Evolutionary conservation across 2,329 filamentous ascomycete species (phyloP).

Genomic region (Allantophomopsis cytisporea): DNA sequence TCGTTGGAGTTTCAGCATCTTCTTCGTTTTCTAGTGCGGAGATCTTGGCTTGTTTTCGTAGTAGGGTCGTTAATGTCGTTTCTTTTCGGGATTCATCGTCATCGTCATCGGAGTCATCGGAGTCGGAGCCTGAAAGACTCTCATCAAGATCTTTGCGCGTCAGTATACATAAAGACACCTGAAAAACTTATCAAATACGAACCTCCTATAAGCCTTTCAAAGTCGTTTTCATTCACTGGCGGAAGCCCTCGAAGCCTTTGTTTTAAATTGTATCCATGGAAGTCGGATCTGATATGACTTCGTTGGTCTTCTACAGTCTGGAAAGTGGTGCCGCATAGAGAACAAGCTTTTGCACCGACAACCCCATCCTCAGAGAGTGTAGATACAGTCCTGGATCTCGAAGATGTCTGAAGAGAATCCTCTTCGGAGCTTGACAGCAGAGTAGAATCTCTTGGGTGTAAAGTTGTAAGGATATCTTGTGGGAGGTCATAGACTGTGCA

Average conservation of each 20-base stretch:
- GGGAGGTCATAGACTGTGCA: constrained; percentile 19
- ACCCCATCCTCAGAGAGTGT: constrained; percentile 7
- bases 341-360: constrained; percentile 61
- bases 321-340: constrained; percentile 65
- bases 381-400: too few relatives aligned
- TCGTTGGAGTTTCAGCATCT: constrained; percentile 30
- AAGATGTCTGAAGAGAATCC: too few relatives aligned
- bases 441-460: constrained; percentile 15
- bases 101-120: constrained; percentile 51
- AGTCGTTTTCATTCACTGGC: constrained; percentile 67
- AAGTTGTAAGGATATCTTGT: constrained; percentile 19
- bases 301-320: constrained; percentile 66
- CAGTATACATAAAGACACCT: not conserved
- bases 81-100: constrained; percentile 41
- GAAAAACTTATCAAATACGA: not conserved
- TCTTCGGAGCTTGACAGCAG: too few relatives aligned
- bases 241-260: constrained; percentile 66
- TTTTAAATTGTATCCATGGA: constrained; percentile 91
- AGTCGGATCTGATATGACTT: constrained; percentile 75
- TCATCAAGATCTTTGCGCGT: constrained; percentile 56
- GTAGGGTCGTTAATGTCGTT: constrained; percentile 57
- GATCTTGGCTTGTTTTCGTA: constrained; percentile 74
- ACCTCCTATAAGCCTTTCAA: constrained; percentile 66
- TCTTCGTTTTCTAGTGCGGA: constrained; percentile 29
- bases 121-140: constrained; percentile 77